Conservation (phyloP, 2,329 filamentous ascomycete genomes). For the Acephala macrosclerotiorum region DNA sequence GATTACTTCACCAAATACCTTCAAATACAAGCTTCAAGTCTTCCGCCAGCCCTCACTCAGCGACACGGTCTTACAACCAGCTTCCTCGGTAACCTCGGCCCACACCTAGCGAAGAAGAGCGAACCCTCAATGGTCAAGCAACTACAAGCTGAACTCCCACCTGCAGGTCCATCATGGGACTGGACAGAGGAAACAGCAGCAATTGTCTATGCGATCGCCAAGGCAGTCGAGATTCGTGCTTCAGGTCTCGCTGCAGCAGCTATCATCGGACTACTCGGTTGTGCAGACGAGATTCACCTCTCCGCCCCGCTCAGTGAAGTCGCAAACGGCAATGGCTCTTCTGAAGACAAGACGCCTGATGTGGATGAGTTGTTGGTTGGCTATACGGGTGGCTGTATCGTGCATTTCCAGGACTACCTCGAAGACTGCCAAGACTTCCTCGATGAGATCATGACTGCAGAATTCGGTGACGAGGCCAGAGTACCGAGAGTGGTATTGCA, state of each 20-base stretch:
- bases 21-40: constrained; percentile 23
- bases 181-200: constrained; percentile 70
- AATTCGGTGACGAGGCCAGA: constrained; percentile 45
- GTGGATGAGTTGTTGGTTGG: constrained; percentile 74
- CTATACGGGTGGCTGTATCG: constrained; percentile 82
- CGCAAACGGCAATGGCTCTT: constrained; percentile 22
- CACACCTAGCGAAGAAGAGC: constrained; percentile 50
- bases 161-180: constrained; percentile 53
- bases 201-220: constrained; percentile 70
- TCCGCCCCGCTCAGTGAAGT: constrained; percentile 23
- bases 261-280: constrained; percentile 72
- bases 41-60: constrained; percentile 33
- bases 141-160: constrained; percentile 62
- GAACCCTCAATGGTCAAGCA: constrained; percentile 51
- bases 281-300: constrained; percentile 68
- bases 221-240: constrained; percentile 74
- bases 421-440: constrained; percentile 74
- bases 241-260: constrained; percentile 78
- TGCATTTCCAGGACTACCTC: constrained; percentile 79
- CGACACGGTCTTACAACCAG: constrained; percentile 65
- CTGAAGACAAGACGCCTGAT: constrained; percentile 30
- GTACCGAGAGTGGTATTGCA: constrained; percentile 55
- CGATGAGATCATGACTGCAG: constrained; percentile 57
- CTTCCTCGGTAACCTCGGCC: constrained; percentile 75
- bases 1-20: constrained; percentile 75